phyloP scores from a whole-genome alignment of 257 asterid species.

The Haberlea rhodopensis region DNA sequence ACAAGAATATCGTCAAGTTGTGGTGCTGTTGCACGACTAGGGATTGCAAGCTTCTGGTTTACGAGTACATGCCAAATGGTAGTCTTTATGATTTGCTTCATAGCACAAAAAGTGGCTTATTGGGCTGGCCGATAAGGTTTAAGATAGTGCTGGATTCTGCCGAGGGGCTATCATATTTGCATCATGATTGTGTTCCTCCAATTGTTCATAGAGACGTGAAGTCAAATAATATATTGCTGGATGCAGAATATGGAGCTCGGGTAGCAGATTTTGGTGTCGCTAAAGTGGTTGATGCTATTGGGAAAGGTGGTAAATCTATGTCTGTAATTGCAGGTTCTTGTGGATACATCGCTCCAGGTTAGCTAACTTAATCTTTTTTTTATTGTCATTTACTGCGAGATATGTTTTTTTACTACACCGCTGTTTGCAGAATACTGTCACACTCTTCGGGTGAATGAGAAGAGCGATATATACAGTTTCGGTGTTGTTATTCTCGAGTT shows the following conservation, averaged over 20 bases:
- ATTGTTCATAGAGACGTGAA: slow-evolving; percentile 89
- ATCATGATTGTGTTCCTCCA: slow-evolving; percentile 84
- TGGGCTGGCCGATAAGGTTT: slow-evolving; percentile 84
- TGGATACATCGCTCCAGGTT: slow-evolving; percentile 98
- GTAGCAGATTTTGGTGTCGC: slow-evolving; percentile 97
- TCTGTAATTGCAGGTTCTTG: slow-evolving; percentile 98
- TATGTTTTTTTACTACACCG: background rate
- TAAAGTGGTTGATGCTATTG: slow-evolving; percentile 63
- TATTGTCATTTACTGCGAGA: background rate
- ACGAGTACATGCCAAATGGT: slow-evolving; percentile 96
- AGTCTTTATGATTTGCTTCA: slow-evolving; percentile 88
- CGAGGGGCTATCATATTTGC: slow-evolving; percentile 89
- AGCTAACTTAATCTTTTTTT: slow-evolving; percentile 1
- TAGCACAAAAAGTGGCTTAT: slow-evolving; percentile 69
- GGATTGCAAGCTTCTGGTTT: slow-evolving; percentile 84
- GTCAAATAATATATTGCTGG: slow-evolving; percentile 82
- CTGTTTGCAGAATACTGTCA: slow-evolving; percentile 73
- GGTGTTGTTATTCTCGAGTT: slow-evolving; percentile 85
- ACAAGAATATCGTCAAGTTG: slow-evolving; percentile 80
- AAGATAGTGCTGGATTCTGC: slow-evolving; percentile 90
- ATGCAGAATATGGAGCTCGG: slow-evolving; percentile 77
- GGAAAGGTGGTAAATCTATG: slow-evolving; percentile 70
- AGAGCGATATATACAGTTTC: slow-evolving; percentile 91
- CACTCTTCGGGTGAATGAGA: slow-evolving; percentile 89
- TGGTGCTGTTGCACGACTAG: slow-evolving; percentile 84